Evolutionary conservation across 2,329 filamentous ascomycete species (phyloP).

Genomic region (Aspergillus uvarum): DNA sequence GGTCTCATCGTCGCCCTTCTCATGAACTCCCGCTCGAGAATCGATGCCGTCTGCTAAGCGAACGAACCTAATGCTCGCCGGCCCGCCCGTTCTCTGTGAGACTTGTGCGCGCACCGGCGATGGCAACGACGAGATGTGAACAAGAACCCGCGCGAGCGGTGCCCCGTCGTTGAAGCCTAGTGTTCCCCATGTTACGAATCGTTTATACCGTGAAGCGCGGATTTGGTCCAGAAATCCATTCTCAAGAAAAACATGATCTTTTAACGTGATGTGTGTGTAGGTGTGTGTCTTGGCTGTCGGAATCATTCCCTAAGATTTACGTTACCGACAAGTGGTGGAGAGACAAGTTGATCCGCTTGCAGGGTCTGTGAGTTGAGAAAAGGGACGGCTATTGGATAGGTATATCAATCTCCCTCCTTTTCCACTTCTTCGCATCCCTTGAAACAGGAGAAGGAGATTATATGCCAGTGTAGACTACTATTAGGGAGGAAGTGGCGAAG

Average conservation of each 20-base stretch:
- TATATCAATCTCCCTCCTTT: neutral
- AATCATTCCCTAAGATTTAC: neutral
- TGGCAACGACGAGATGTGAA: neutral
- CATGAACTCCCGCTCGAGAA: slow-evolving; percentile 91
- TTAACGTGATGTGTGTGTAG: slow-evolving; percentile 4
- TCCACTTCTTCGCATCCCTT: neutral
- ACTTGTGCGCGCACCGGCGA: slow-evolving; percentile 17
- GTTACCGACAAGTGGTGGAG: neutral
- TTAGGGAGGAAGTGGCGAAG: neutral
- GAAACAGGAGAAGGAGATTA: neutral
- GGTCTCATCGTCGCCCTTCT: slow-evolving; percentile 97
- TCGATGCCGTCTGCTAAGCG: slow-evolving; percentile 62
- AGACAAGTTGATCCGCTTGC: neutral
- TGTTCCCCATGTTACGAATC: neutral
- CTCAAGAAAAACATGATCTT: slow-evolving; percentile 2
- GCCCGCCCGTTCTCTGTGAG: slow-evolving; percentile 11
- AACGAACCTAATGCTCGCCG: slow-evolving; percentile 7
- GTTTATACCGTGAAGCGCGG: neutral
- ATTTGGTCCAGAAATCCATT: neutral
- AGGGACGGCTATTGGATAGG: neutral
- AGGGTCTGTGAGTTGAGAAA: neutral
- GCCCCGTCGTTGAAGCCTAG: neutral
- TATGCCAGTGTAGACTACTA: neutral
- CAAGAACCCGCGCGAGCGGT: neutral
- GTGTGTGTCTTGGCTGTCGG: neutral